Evolutionary conservation across 2,329 filamentous ascomycete species (phyloP).

Genomic region (Claviceps sp.): DNA sequence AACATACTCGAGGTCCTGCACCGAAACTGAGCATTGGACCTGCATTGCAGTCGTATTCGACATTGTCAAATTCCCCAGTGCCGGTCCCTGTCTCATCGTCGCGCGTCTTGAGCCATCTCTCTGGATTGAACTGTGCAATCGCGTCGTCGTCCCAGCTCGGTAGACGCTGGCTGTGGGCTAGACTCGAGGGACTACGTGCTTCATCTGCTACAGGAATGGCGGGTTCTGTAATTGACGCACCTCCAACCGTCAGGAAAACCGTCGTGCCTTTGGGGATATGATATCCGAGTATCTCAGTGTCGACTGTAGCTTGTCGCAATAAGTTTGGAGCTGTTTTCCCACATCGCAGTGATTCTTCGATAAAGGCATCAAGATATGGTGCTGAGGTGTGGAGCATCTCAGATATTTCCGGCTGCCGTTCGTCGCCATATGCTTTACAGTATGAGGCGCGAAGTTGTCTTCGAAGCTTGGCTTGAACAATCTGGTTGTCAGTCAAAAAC

Average conservation of each 20-base stretch:
- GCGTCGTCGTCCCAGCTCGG: constrained; percentile 14
- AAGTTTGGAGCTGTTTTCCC: constrained; percentile 14
- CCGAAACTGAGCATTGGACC: constrained; percentile 11
- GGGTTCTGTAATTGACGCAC: constrained; percentile 7
- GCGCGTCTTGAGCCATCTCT: constrained; percentile 21
- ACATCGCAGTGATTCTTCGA: constrained; percentile 23
- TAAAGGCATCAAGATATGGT: constrained; percentile 22
- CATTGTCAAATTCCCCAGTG: neutral
- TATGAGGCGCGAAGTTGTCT: constrained; percentile 8
- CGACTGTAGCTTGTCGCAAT: constrained; percentile 14
- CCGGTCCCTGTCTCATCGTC: neutral
- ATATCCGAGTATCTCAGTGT: constrained; percentile 20
- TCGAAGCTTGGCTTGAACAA: constrained; percentile 8
- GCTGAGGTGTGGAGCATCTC: constrained; percentile 14
- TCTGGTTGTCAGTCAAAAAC: constrained; percentile 3
- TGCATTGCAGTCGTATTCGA: neutral
- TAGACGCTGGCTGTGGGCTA: constrained; percentile 8
- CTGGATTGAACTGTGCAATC: constrained; percentile 18
- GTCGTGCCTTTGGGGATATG: constrained; percentile 21
- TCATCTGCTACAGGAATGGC: neutral
- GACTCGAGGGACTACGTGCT: constrained; percentile 11
- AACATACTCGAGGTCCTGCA: constrained; percentile 14
- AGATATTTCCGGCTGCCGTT: constrained; percentile 12
- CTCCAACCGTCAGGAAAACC: constrained; percentile 13
- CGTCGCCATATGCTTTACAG: constrained; percentile 7